Conservation (phyloP, 768 basidiomycete genomes). For the Leccinum boreale region DNA sequence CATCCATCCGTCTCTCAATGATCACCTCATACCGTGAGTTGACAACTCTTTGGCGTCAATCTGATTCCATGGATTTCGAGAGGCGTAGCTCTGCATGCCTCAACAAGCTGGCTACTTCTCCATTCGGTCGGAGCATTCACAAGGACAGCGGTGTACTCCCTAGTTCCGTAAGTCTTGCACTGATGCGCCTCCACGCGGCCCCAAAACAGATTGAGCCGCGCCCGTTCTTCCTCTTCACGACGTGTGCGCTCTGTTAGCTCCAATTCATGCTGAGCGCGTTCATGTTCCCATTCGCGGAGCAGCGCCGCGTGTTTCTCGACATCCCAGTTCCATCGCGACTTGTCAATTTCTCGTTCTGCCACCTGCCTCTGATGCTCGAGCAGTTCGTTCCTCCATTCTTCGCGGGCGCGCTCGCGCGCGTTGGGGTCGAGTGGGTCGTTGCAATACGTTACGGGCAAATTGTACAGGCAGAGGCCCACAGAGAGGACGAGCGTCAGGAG, state of each 20-base stretch:
- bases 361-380: not conserved
- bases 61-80: conserved; percentile 22
- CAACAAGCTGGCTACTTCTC: conserved; percentile 15
- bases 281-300: conserved; percentile 4
- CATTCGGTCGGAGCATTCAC: conserved; percentile 25
- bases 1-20: not conserved
- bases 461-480: not conserved
- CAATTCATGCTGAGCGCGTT: conserved; percentile 5
- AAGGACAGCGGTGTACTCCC: conserved; percentile 29
- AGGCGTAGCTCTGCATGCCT: conserved; percentile 25
- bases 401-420: not conserved
- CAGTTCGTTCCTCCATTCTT: not conserved
- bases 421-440: not conserved
- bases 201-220: conserved; percentile 28
- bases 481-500: not conserved
- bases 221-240: conserved; percentile 27
- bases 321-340: not conserved
- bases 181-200: conserved; percentile 8
- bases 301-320: not conserved
- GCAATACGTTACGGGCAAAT: not conserved
- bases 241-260: conserved; percentile 9
- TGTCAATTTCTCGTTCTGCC: not conserved
- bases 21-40: conserved; percentile 14
- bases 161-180: conserved; percentile 26
- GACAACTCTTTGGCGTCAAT: conserved; percentile 18